Evolutionary conservation across 306 rosid species (phyloP), one percentile per base, ranked within the genome.

Genomic region (Malus sylvestris): DNA sequence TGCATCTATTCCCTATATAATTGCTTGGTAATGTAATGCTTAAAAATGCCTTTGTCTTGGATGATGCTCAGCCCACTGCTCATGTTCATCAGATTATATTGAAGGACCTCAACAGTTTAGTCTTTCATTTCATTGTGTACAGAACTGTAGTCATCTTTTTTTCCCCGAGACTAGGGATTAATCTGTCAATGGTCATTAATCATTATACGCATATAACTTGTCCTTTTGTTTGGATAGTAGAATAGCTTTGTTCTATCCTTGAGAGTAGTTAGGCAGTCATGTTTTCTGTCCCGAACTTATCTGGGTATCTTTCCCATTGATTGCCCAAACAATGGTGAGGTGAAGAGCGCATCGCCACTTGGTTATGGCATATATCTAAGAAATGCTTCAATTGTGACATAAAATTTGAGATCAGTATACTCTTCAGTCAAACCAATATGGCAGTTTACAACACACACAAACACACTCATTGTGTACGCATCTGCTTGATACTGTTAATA

Each of bases 11-110:
- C 69, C 32, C 42, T 66, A 10, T 40, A 42, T 19, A 53, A 29
- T 13, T 42, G 70, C 38, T 52, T 68, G 25, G 32, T 18, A 64
- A 27, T 4, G 25, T 13, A 22, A 57, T n/a, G 44, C 23, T 16
- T 58, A 35, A 58, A 61, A 70, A 38, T 49, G 38, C 64, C 64
- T 25, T 19, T 61, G 38, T 77, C 33, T 6, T 67, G 71, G 82
- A 35, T 71, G 70, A 57, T 44, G 66, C n/a, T 38, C 49, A 69
- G 60, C 73, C 51, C 57, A 5, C 46, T 61, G 35, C 79, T 74
- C 12, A 61, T 61, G 35, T 68, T 81, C 65, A 16, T 60, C 44
- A 23, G 29, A 35, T 59, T 69, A 58, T 63, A 59, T 45, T 77
- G 59, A 69, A 30, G 16, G 67, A 49, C 69, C 60, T 22, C 10